A percentile compares a stretch with the other conserved stretches of the same genome.
phyloP scores from a whole-genome alignment of 1,284 basidiomycete species.

The Vanrija pseudolonga region DNA sequence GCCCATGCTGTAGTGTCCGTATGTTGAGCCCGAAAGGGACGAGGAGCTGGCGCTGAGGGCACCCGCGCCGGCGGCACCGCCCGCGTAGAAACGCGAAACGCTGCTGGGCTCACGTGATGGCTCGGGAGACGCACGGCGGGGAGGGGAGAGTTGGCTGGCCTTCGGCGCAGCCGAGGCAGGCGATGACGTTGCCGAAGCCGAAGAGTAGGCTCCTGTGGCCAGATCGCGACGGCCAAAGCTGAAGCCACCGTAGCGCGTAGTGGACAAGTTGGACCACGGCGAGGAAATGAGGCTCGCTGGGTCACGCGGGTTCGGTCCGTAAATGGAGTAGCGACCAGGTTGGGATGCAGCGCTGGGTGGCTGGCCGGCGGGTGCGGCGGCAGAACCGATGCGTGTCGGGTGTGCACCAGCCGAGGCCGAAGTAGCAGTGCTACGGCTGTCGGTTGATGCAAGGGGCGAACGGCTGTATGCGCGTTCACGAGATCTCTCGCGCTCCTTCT shows the following conservation, averaged over 20 bases:
- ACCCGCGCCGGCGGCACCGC: not conserved
- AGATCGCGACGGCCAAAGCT: conserved; percentile 30
- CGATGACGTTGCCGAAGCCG: not conserved
- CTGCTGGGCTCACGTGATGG: conserved; percentile 19
- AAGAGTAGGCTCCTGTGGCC: not conserved
- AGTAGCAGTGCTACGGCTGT: conserved; percentile 8
- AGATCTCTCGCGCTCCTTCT: conserved; percentile 27
- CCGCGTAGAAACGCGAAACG: conserved; percentile 12
- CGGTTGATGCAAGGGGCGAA: conserved; percentile 26
- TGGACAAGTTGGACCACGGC: conserved; percentile 26
- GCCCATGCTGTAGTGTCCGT: conserved; percentile 37
- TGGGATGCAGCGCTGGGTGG: conserved; percentile 1
- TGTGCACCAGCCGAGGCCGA: not conserved
- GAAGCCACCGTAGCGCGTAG: conserved; percentile 26
- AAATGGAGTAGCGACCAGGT: conserved; percentile 35
- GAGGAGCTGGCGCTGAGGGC: not conserved
- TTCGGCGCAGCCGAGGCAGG: conserved; percentile 16
- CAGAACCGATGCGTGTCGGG: not conserved
- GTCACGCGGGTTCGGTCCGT: conserved; percentile 40
- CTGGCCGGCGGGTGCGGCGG: not conserved
- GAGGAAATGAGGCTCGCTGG: conserved; percentile 17
- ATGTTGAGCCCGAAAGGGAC: conserved; percentile 8
- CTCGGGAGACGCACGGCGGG: conserved; percentile 32
- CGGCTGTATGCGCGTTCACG: conserved; percentile 30
- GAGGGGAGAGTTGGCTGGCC: conserved; percentile 18